phyloP scores from a whole-genome alignment of 768 basidiomycete genomes.

The Crepidotus variabilis region DNA sequence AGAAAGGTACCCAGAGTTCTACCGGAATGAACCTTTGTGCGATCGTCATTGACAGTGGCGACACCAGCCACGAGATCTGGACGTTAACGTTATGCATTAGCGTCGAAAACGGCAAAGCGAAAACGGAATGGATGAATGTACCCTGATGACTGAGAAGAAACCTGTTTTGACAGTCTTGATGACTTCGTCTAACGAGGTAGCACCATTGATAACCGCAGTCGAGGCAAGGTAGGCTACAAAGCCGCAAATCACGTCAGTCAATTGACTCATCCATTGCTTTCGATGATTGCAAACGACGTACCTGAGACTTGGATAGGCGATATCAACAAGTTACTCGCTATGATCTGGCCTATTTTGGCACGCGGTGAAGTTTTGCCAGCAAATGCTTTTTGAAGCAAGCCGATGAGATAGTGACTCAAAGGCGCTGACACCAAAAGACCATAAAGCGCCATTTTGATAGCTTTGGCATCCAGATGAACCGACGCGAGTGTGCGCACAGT shows the following conservation, averaged over 20 bases:
- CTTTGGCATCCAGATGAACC: slow-evolving; percentile 61
- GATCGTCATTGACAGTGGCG: slow-evolving; percentile 67
- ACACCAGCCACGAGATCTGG: slow-evolving; percentile 78
- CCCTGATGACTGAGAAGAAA: slow-evolving; percentile 71
- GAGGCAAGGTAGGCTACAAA: slow-evolving; percentile 64
- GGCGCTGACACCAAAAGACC: slow-evolving; percentile 85
- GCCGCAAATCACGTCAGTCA: background rate
- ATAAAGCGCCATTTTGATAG: slow-evolving; percentile 81
- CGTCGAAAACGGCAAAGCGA: background rate
- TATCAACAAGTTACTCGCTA: slow-evolving; percentile 73
- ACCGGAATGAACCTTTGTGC: slow-evolving; percentile 80
- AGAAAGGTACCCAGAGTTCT: slow-evolving; percentile 89
- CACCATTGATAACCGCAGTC: slow-evolving; percentile 84
- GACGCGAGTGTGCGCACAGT: slow-evolving; percentile 49
- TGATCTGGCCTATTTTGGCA: slow-evolving; percentile 66
- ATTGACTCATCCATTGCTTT: background rate
- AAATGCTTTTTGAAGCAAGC: slow-evolving; percentile 70
- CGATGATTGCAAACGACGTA: slow-evolving; percentile 26
- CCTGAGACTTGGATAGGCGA: slow-evolving; percentile 73
- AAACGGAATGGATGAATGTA: slow-evolving; percentile 26
- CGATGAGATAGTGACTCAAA: slow-evolving; percentile 70
- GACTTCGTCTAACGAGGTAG: slow-evolving; percentile 61
- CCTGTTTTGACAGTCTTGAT: slow-evolving; percentile 65
- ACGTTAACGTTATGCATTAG: background rate
- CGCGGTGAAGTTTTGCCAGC: slow-evolving; percentile 63